Percentiles rank a stretch among this genome's conserved stretches.
phyloP scores from a whole-genome alignment of 805 yeast species.

The Wickerhamomyces ciferrii region DNA sequence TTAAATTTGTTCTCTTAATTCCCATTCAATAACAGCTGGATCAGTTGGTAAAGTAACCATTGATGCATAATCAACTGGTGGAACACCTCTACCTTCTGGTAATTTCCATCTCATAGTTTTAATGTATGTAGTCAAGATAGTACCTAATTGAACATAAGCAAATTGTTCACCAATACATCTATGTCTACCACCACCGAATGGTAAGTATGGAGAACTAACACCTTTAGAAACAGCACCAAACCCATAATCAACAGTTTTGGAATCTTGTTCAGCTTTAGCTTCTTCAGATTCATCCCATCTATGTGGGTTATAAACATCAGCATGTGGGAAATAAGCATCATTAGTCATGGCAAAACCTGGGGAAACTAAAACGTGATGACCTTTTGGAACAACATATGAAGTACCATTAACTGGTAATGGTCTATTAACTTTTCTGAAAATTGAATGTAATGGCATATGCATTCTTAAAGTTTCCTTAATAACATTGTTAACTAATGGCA shows the following conservation, averaged over 20 bases:
- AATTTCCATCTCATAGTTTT: conserved; percentile 75
- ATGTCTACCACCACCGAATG: conserved; percentile 99
- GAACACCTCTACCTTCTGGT: conserved; percentile 49
- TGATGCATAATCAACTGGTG: conserved; percentile 72
- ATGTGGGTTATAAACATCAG: conserved; percentile 71
- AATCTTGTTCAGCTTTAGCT: conserved; percentile 12
- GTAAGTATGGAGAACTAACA: conserved; percentile 91
- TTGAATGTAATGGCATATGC: conserved; percentile 95
- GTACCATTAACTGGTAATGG: conserved; percentile 79
- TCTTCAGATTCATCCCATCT: conserved; percentile 62
- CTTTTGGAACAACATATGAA: conserved; percentile 76
- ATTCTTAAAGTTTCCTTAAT: conserved; percentile 92
- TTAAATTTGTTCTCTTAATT: conserved; percentile 41
- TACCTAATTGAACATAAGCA: conserved; percentile 90
- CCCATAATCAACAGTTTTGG: conserved; percentile 83
- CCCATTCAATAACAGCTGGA: conserved; percentile 72
- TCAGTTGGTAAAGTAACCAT: conserved; percentile 90
- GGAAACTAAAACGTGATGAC: conserved; percentile 85
- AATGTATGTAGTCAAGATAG: conserved; percentile 69
- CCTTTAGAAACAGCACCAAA: conserved; percentile 96
- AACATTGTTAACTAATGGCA: conserved; percentile 77
- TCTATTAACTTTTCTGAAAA: conserved; percentile 84
- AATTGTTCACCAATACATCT: conserved; percentile 99
- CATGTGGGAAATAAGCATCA: conserved; percentile 74
- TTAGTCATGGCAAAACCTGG: conserved; percentile 88